Percentiles rank a stretch among this genome's conserved stretches.
Evolutionary conservation across 345 rosid species (phyloP).

Genomic region (Dovyalis caffra): DNA sequence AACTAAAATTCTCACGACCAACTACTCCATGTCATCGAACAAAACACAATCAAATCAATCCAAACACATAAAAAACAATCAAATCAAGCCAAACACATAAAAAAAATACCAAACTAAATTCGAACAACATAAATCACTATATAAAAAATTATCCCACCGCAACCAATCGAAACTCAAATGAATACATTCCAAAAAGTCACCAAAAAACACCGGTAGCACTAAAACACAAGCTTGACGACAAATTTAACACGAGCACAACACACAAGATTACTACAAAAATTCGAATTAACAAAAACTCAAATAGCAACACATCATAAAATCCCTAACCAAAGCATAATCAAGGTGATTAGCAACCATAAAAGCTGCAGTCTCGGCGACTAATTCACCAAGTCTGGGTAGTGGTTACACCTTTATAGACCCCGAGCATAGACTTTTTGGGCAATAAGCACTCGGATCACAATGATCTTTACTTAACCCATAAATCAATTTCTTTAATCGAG

Average conservation of each 20-base stretch:
- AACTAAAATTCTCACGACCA: conserved; percentile 90
- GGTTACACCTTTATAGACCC: conserved; percentile 91
- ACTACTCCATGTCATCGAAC: conserved; percentile 39
- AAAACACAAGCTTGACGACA: too few relatives aligned
- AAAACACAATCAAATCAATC: neutral
- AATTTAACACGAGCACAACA: neutral
- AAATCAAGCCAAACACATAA: neutral
- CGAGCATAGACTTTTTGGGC: conserved; percentile 90
- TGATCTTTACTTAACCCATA: conserved; percentile 78
- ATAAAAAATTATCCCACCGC: neutral
- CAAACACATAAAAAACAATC: neutral
- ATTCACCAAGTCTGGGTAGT: conserved; percentile 85
- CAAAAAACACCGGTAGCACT: neutral
- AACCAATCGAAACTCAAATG: neutral
- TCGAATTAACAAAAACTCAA: neutral
- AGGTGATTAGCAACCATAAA: conserved; percentile 88
- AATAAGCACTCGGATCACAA: conserved; percentile 87
- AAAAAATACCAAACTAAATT: too few relatives aligned
- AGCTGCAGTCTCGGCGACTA: conserved; percentile 94
- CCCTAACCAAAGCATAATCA: conserved; percentile 81
- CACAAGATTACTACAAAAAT: neutral
- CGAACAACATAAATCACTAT: neutral
- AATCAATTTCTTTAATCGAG: conserved; percentile 77
- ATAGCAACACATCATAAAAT: neutral
- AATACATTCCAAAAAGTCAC: too few relatives aligned